Evolutionary conservation across 768 basidiomycete species (phyloP).

Genomic region (Rhizopogon roseolus): DNA sequence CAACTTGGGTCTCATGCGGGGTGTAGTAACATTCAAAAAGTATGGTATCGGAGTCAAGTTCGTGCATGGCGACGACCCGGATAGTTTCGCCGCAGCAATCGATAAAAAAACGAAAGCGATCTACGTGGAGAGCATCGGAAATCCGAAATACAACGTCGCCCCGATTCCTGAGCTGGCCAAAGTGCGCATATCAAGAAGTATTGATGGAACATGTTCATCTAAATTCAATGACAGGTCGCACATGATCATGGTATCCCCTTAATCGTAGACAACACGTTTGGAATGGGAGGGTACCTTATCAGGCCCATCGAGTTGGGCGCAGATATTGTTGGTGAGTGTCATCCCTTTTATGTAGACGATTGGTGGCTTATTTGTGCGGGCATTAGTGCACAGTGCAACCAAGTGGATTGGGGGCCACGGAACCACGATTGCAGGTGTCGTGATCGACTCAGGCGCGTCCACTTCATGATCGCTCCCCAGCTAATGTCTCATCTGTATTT

Average conservation of each 20-base stretch:
- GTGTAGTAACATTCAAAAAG: slow-evolving; percentile 47
- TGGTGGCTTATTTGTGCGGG: background rate
- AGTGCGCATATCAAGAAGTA: slow-evolving; percentile 18
- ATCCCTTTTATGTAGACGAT: background rate
- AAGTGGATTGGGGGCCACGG: slow-evolving; percentile 71
- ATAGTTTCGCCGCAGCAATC: slow-evolving; percentile 46
- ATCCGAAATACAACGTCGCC: slow-evolving; percentile 54
- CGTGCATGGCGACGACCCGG: slow-evolving; percentile 41
- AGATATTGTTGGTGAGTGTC: slow-evolving; percentile 43
- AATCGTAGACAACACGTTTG: slow-evolving; percentile 65
- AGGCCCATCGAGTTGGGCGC: slow-evolving; percentile 54
- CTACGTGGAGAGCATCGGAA: slow-evolving; percentile 58
- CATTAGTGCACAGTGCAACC: slow-evolving; percentile 48
- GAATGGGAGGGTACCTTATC: slow-evolving; percentile 54
- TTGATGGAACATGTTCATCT: background rate
- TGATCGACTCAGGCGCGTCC: slow-evolving; percentile 50
- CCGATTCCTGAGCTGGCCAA: slow-evolving; percentile 55
- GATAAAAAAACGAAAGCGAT: slow-evolving; percentile 58
- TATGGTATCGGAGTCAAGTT: slow-evolving; percentile 54
- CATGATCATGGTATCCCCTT: slow-evolving; percentile 57
- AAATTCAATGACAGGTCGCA: slow-evolving; percentile 38
- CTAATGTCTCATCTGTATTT: background rate
- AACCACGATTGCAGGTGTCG: slow-evolving; percentile 61
- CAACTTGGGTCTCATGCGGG: background rate
- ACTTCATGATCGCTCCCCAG: background rate